These are phyloP conservation scores for Metrosideros polymorpha DNA, from an alignment of 441 rosid species.

Conservation along the genomic window DNA sequence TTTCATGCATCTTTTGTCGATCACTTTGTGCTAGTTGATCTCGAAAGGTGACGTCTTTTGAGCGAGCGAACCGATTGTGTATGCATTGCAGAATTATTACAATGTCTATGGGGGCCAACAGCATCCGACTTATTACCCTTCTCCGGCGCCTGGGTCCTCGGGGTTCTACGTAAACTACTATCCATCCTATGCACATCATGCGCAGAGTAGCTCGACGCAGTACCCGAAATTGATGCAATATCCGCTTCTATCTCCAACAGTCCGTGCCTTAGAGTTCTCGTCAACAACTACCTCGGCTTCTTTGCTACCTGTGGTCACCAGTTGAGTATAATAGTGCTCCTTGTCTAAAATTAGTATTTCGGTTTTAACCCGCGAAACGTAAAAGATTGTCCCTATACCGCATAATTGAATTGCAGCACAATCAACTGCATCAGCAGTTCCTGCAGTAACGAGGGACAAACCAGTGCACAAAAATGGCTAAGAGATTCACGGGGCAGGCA, in stretches of 20 bases:
- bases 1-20: neutral
- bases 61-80: neutral
- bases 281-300: neutral
- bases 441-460: neutral
- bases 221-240: constrained; percentile 6
- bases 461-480: neutral
- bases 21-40: neutral
- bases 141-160: neutral
- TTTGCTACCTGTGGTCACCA: neutral
- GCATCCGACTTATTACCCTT: neutral
- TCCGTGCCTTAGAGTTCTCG: neutral
- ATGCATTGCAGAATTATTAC: constrained; percentile 12
- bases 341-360: neutral
- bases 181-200: constrained; percentile 6
- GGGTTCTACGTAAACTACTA: constrained; percentile 3
- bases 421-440: neutral
- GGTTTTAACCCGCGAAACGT: neutral
- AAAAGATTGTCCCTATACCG: neutral
- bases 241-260: constrained; percentile 8
- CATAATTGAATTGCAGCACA: neutral
- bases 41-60: neutral
- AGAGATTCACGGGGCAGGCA: neutral
- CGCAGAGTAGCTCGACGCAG: neutral
- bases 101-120: constrained; percentile 12
- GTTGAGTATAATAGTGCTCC: neutral